Percentiles rank a stretch among this genome's conserved stretches.
phyloP scores from a whole-genome alignment of 1,139 yeast species.

The Debaryomyces fabryi region DNA sequence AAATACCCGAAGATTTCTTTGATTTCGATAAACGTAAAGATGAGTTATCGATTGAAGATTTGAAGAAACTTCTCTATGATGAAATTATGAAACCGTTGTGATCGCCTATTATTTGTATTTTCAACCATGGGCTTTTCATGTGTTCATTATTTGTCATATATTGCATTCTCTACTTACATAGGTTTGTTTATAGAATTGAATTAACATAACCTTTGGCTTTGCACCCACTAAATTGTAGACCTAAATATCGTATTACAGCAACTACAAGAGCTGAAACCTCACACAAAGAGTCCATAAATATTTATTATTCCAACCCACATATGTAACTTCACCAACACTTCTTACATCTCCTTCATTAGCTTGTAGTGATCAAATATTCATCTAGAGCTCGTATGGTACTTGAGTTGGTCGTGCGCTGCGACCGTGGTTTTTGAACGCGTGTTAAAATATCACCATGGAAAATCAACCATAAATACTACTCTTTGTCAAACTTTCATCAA shows the following conservation, averaged over 20 bases:
- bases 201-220: conserved; percentile 1
- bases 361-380: not conserved
- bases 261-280: not conserved
- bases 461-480: conserved; percentile 2
- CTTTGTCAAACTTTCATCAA: not conserved
- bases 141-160: not conserved
- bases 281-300: not conserved
- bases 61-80: conserved; percentile 57
- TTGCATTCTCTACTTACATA: conserved; percentile 6
- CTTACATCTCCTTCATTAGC: not conserved
- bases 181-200: conserved; percentile 8
- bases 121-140: not conserved
- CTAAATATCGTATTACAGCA: not conserved
- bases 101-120: not conserved
- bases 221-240: not conserved
- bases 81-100: conserved; percentile 50
- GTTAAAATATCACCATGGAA: conserved; percentile 6
- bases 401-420: conserved; percentile 1
- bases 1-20: conserved; percentile 61
- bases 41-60: conserved; percentile 47
- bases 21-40: conserved; percentile 62
- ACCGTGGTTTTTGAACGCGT: conserved; percentile 10
- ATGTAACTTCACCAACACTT: not conserved
- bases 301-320: not conserved
- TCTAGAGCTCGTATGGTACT: not conserved